Evolutionary conservation across 2,329 filamentous ascomycete genomes (phyloP).

Genomic region (Coleophoma eucalyptorum): DNA sequence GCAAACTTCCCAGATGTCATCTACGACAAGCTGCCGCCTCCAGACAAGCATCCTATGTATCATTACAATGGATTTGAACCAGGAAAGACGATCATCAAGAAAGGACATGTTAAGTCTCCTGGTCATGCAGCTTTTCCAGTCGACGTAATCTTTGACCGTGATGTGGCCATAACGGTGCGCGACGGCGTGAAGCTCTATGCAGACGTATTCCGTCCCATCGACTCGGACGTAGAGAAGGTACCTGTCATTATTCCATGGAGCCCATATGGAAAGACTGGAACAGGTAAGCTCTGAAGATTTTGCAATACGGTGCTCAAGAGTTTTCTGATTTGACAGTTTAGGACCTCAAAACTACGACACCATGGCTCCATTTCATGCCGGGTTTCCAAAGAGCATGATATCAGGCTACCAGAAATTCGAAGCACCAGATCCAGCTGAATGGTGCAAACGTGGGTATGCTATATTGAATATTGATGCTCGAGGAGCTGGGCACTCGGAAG

Average conservation of each 20-base stretch:
- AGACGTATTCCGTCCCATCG: conserved; percentile 16
- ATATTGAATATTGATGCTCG: conserved; percentile 18
- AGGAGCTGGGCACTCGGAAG: conserved; percentile 16
- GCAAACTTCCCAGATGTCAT: not conserved
- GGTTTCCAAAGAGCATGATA: conserved; percentile 8
- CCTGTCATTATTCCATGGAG: conserved; percentile 8
- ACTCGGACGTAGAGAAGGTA: conserved; percentile 1
- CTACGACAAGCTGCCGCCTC: not conserved
- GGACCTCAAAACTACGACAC: not conserved
- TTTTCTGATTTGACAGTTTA: not conserved
- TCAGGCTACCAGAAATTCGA: conserved; percentile 8
- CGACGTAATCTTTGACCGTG: conserved; percentile 7
- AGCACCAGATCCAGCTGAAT: conserved; percentile 19
- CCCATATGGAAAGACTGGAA: conserved; percentile 1
- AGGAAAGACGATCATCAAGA: not conserved
- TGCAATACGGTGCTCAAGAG: not conserved
- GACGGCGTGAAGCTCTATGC: conserved; percentile 13
- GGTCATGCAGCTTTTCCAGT: not conserved
- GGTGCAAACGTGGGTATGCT: conserved; percentile 17
- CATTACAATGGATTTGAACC: not conserved
- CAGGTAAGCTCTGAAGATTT: not conserved
- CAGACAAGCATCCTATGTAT: not conserved
- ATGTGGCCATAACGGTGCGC: conserved; percentile 12
- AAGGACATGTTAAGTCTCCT: not conserved
- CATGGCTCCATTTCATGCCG: not conserved